Evolutionary conservation across 345 rosid species (phyloP), one percentile per base, ranked within the genome.

Genomic region (Acer yangbiense): DNA sequence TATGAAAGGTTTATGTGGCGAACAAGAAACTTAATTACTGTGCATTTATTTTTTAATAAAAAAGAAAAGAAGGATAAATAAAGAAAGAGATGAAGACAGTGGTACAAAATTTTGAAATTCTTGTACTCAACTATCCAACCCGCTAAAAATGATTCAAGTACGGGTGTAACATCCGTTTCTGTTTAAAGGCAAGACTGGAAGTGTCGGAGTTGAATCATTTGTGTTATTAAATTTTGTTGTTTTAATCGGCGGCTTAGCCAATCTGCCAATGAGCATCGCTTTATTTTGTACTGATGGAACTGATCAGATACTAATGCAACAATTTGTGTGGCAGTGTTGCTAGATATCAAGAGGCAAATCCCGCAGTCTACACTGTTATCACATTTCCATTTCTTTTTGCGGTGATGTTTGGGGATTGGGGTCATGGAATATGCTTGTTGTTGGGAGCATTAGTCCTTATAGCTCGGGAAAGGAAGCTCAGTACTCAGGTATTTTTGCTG

Each of bases 321-420:
- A 44, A 32, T 79, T 82, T 84, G 46, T 84, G 81, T 87, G 82
- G 75, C 98, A 95, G 99, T 82, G 91, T 95, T 86, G 99, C 96
- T 64, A 90, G 93, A 88, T 95, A 95, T 90, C 92, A 90, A 84
- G 99, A 95, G 84, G 97, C 97, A 81, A 95, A 95, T 89, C 98
- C 99, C 83, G 91, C 98, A 57, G 97, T 95, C 20, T 95, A 93
- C 83, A 84, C 96, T 57, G 89, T 88, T 27, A 77, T 95, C 73
- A 95, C 99, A 65, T 95, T 93, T 83, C 99, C 99, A 27, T 95
- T 95, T 88, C 93, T 93, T 86, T 95, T 95, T 85, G 99, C 98
- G 57, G 98, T 91, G 79, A 95, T 95, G 99, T 95, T 95, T 87
- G 99, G 99, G 69, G 99, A 95, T 82, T 95, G 99, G 99, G 99